phyloP scores from a whole-genome alignment of 768 basidiomycete genomes.

The Boletus eberwhitei region DNA sequence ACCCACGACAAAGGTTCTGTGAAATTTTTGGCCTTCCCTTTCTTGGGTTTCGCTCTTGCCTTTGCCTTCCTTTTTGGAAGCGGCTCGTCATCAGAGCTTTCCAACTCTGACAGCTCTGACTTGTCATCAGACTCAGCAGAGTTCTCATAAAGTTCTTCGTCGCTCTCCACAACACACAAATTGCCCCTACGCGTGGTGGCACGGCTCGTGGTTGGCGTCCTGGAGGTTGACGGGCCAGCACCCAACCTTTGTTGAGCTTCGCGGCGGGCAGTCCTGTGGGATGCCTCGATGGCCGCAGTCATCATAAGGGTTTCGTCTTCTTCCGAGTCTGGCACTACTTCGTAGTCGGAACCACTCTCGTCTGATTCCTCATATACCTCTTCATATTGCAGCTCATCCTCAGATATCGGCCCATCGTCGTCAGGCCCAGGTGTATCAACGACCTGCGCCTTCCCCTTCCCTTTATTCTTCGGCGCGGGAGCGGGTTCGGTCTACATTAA shows the following conservation, averaged over 20 bases:
- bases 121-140: slow-evolving; percentile 1
- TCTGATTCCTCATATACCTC: slow-evolving; percentile 49
- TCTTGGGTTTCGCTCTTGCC: slow-evolving; percentile 26
- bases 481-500: slow-evolving; percentile 7
- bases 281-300: slow-evolving; percentile 52
- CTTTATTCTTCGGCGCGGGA: slow-evolving; percentile 11
- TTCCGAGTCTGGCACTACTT: slow-evolving; percentile 38
- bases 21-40: slow-evolving; percentile 5
- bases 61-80: slow-evolving; percentile 33
- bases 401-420: slow-evolving; percentile 30
- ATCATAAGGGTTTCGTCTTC: slow-evolving; percentile 47
- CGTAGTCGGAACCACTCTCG: slow-evolving; percentile 58
- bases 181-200: slow-evolving; percentile 36
- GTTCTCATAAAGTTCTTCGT: slow-evolving; percentile 9
- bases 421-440: slow-evolving; percentile 26
- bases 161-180: slow-evolving; percentile 1
- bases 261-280: slow-evolving; percentile 39
- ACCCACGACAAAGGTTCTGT: slow-evolving; percentile 4
- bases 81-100: slow-evolving; percentile 15
- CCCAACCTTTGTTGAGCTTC: slow-evolving; percentile 29
- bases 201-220: slow-evolving; percentile 39
- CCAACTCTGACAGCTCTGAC: slow-evolving; percentile 9
- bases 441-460: slow-evolving; percentile 29
- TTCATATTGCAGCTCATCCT: slow-evolving; percentile 40
- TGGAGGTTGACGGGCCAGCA: slow-evolving; percentile 33